A percentile compares a stretch with the other conserved stretches of the same genome.
These are phyloP conservation scores for Daldinia vernicosa DNA, from an alignment of 495 filamentous ascomycete species.

Conservation along the genomic window DNA sequence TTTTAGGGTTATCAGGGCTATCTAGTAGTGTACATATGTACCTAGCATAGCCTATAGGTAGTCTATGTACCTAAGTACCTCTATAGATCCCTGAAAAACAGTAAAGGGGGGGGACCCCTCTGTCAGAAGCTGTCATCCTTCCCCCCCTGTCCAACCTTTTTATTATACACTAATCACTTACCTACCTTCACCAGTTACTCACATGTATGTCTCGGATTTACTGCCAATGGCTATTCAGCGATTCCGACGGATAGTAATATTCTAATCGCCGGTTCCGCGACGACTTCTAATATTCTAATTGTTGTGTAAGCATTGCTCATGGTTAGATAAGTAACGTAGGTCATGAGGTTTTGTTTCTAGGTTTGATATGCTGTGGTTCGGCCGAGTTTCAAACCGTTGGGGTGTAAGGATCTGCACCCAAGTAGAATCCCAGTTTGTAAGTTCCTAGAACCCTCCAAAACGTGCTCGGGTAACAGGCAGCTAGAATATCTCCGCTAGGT, in stretches of 20 bases:
- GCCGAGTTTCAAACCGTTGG: slow-evolving; percentile 14
- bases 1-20: background rate
- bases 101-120: background rate
- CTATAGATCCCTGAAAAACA: background rate
- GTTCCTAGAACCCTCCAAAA: background rate
- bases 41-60: too few relatives aligned
- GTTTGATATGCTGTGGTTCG: background rate
- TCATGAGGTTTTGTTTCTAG: background rate
- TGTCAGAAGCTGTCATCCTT: background rate
- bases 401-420: slow-evolving; percentile 17
- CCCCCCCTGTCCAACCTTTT: background rate
- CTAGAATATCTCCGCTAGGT: slow-evolving; percentile 19
- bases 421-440: background rate
- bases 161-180: slow-evolving; percentile 13
- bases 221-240: background rate
- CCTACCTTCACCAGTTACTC: background rate
- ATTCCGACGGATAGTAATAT: slow-evolving; percentile 17
- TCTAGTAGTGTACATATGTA: too few relatives aligned
- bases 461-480: background rate
- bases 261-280: slow-evolving; percentile 7
- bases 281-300: background rate
- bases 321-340: background rate
- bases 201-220: slow-evolving; percentile 13
- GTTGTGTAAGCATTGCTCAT: background rate
- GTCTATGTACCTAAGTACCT: background rate